Base-by-base conservation (phyloP, 352 stramenopile genomes). In the Globisporangium canariense region DNA sequence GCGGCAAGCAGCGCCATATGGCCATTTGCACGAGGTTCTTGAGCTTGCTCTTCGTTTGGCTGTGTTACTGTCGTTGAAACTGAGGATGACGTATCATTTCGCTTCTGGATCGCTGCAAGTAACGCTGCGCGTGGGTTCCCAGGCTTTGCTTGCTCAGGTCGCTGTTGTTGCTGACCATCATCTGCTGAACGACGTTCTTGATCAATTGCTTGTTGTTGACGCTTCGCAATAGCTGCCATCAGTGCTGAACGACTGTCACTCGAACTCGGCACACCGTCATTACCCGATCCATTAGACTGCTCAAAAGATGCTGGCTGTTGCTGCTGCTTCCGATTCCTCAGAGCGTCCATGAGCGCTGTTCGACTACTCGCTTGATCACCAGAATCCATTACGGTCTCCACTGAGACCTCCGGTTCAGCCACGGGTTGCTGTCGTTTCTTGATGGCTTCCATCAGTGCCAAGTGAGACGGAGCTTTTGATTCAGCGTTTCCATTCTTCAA, bases 91-190 rank as follows among this genome's bases (percentile, higher is more conserved):
- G 25, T 16, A 41, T 36, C 22, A 16, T 55, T 64, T 25, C 51
- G 43, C n/a, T 69, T 58, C 14, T 38, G 50, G n/a, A 73, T 73
- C 32, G 63, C 58, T 41, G 67, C 57, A 40, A 73, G 54, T 20
- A 73, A 38, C 3, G 47, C 55, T 22, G 66, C 53, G 6, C 63
- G 66, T 18, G 60, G 60, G 18, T 65, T 60, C 40, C 5, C 22
- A 65, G 49, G 7, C 16, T 41, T 22, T 2, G 18, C 9, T 57
- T 46, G 46, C 16, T 11, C 47, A 54, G 13, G 9, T 25, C 18
- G 47, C 50, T 56, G 22, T 5, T 25, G 28, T 2, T 25, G 28
- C 16, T 56, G 16, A 14, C n/a, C 18, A 28, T 20, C 9, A 30
- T 28, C 30, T 16, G 18, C 16, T n/a, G 34, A 13, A 28, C 40